Evolutionary conservation across 176 grass and related monocot species (phyloP).

Genomic region (Rhynchospora breviuscula): DNA sequence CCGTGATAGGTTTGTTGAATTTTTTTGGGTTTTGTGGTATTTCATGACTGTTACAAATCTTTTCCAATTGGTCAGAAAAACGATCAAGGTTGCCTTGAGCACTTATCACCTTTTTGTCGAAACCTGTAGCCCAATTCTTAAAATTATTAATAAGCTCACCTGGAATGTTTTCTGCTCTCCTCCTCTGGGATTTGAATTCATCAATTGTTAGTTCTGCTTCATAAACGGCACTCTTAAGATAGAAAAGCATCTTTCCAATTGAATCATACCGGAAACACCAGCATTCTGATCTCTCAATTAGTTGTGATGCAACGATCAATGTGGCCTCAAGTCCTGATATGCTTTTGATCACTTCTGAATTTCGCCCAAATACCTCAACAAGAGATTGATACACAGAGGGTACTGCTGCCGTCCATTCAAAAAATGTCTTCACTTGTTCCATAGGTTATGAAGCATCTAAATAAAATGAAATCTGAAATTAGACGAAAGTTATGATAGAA

Average conservation of each 20-base stretch:
- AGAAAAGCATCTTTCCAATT: neutral
- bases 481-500: too few relatives aligned
- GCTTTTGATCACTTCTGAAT: too few relatives aligned
- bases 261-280: neutral
- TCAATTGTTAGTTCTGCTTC: neutral
- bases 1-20: neutral
- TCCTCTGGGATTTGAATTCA: neutral
- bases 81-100: neutral
- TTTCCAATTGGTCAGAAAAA: neutral
- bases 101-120: neutral
- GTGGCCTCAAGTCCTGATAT: too few relatives aligned
- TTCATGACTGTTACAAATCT: neutral
- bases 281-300: neutral
- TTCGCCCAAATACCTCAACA: too few relatives aligned
- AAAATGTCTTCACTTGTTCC: too few relatives aligned
- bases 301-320: neutral
- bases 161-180: neutral
- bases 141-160: neutral
- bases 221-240: neutral
- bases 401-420: too few relatives aligned
- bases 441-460: too few relatives aligned
- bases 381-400: too few relatives aligned
- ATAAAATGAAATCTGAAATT: too few relatives aligned
- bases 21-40: slow-evolving; percentile 1
- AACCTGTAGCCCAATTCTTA: neutral